A percentile compares a stretch with the other conserved stretches of the same genome.
phyloP scores from a whole-genome alignment of 768 basidiomycete species.

The Amanita phalloides region DNA sequence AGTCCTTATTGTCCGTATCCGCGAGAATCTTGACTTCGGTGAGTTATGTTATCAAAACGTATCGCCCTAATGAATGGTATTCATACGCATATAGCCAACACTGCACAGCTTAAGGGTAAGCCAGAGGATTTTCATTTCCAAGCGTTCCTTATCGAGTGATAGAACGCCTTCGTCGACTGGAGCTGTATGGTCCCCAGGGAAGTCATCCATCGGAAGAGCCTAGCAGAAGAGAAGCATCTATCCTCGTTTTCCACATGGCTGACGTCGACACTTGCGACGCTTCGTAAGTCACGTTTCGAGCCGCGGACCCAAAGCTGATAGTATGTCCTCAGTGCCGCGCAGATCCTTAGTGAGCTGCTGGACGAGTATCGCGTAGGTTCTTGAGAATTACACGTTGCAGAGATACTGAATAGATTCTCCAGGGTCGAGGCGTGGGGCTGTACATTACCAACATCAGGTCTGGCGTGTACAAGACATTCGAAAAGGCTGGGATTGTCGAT shows the following conservation, averaged over 20 bases:
- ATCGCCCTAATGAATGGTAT: background rate
- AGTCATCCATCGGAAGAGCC: conserved; percentile 89
- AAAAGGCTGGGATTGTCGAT: conserved; percentile 40
- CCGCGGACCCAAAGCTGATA: background rate
- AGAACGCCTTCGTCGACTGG: conserved; percentile 78
- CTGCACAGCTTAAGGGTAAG: conserved; percentile 83
- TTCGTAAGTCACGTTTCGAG: conserved; percentile 46
- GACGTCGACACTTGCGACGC: conserved; percentile 90
- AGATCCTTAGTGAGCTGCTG: conserved; percentile 72
- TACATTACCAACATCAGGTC: conserved; percentile 41
- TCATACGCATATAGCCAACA: conserved; percentile 57
- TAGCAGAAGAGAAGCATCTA: conserved; percentile 58
- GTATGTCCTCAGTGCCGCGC: conserved; percentile 47
- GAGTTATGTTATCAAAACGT: conserved; percentile 17
- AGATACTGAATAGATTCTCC: conserved; percentile 1
- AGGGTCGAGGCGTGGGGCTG: conserved; percentile 40
- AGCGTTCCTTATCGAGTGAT: conserved; percentile 1
- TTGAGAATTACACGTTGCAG: background rate
- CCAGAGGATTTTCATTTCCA: background rate
- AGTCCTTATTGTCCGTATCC: conserved; percentile 77
- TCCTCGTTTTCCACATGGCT: conserved; percentile 86
- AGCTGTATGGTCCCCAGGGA: conserved; percentile 73
- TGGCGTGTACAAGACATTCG: conserved; percentile 28
- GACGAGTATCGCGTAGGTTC: conserved; percentile 61
- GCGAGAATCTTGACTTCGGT: conserved; percentile 92